Evolutionary conservation across 2,329 filamentous ascomycete species (phyloP).

Genomic region (Penicillium sp.): DNA sequence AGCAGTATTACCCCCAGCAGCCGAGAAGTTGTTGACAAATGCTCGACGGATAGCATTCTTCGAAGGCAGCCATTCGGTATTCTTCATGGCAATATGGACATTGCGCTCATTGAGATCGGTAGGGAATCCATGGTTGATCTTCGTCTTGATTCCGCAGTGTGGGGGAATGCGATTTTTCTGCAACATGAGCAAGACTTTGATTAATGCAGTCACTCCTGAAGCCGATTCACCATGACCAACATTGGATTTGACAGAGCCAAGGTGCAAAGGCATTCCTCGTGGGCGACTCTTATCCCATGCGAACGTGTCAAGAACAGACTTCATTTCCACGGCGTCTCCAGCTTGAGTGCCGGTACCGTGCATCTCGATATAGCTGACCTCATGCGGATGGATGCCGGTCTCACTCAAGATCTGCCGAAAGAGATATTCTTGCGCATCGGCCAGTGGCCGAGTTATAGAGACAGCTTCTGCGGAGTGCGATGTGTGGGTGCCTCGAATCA

Average conservation of each 20-base stretch:
- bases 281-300: conserved; percentile 12
- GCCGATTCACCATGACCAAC: conserved; percentile 51
- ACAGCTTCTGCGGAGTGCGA: conserved; percentile 53
- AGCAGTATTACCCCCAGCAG: conserved; percentile 59
- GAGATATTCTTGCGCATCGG: conserved; percentile 42
- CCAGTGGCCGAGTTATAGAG: conserved; percentile 49
- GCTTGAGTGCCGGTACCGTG: conserved; percentile 49
- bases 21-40: conserved; percentile 62
- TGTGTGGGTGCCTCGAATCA: conserved; percentile 47
- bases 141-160: conserved; percentile 66
- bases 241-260: conserved; percentile 42
- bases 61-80: conserved; percentile 20
- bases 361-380: conserved; percentile 46
- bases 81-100: conserved; percentile 49
- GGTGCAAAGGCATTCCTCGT: not conserved
- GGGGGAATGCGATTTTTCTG: conserved; percentile 66
- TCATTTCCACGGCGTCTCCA: conserved; percentile 43
- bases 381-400: conserved; percentile 43
- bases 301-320: conserved; percentile 42
- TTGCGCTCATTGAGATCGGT: conserved; percentile 32
- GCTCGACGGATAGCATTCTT: not conserved
- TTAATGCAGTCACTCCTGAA: conserved; percentile 46
- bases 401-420: conserved; percentile 43
- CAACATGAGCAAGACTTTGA: conserved; percentile 68
- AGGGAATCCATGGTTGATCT: conserved; percentile 38